Base-by-base conservation (phyloP, 2,329 filamentous ascomycete species). In the Fusarium vanettenii region DNA sequence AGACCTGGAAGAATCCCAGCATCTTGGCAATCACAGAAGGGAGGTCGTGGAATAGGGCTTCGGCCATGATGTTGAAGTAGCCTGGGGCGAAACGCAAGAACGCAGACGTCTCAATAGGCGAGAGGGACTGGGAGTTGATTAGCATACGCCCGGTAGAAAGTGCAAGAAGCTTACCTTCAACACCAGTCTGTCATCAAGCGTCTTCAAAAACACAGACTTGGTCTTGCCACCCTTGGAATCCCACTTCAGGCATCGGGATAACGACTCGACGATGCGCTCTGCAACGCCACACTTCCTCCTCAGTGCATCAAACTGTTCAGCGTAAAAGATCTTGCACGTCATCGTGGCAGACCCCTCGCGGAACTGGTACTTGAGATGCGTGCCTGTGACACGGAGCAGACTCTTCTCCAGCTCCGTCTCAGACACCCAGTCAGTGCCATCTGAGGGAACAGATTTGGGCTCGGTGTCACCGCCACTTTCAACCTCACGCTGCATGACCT, bases 11-110 rank as follows among this genome's bases (percentile, higher is more conserved):
- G 82, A 99, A 97, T 0, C 97, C 97, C 64, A 99, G 91, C 97
- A 99, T 99, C 86, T 99, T 99, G 33, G 97, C 97, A 79, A 99
- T 99, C 48, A 98, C 97, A 1, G 95, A 97, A 1, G 97, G 97
- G 3, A 99, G 88, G 76, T 96, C 95, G 79, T 98, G 95, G 85
- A 99, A 99, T 18, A 99, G 88, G 8, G 95, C 95, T 81, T 98
- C 94, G 14, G 95, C 95, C 92, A 98, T 98, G 81, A 99, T 97
- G 78, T 92, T 93, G 82, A 99, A 99, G 85, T 99, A 99, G 41
- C 96, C 95, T 1, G 97, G 97, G 0, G 97, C 97, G 80, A 99
- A 99, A 77, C 93, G 93, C 76, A 98, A 89, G 83, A 99, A 99
- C 0, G 97, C 95, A 41, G 95, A 93, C 2, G 97, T 97, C 84